phyloP scores from a whole-genome alignment of 768 basidiomycete genomes.

The Suillus subluteus region DNA sequence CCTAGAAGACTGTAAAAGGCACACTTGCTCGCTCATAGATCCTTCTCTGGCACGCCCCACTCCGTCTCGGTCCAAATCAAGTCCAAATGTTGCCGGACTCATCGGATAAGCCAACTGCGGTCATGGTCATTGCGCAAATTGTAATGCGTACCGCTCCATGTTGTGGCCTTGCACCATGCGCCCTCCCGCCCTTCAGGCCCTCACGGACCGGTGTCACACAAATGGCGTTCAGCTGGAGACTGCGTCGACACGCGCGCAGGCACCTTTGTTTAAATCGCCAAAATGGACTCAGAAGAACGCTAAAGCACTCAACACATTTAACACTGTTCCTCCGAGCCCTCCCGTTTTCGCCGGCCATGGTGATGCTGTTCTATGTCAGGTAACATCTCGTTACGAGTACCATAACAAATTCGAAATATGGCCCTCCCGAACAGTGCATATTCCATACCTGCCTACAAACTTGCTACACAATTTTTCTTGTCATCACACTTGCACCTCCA shows the following conservation, averaged over 20 bases:
- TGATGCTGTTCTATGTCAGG: neutral
- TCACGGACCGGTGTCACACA: neutral
- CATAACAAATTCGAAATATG: neutral
- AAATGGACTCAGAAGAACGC: too few relatives aligned
- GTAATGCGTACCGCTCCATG: neutral
- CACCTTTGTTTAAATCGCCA: neutral
- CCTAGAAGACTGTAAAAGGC: too few relatives aligned
- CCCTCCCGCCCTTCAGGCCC: neutral
- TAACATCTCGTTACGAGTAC: neutral
- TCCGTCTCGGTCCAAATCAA: neutral
- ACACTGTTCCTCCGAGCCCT: neutral
- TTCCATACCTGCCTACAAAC: neutral
- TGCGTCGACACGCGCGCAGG: neutral
- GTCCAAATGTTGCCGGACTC: neutral
- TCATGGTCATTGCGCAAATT: neutral
- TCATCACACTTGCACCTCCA: neutral
- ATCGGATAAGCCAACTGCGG: neutral
- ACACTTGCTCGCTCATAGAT: too few relatives aligned
- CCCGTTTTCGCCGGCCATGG: neutral
- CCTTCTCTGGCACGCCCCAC: neutral
- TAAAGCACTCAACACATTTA: too few relatives aligned
- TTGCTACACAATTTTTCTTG: neutral
- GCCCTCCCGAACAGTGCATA: neutral
- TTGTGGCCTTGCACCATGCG: neutral
- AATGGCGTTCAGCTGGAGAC: neutral